Evolutionary conservation across 352 stramenopile genomes (phyloP).

Genomic region (Phytophthora pseudosyringae): DNA sequence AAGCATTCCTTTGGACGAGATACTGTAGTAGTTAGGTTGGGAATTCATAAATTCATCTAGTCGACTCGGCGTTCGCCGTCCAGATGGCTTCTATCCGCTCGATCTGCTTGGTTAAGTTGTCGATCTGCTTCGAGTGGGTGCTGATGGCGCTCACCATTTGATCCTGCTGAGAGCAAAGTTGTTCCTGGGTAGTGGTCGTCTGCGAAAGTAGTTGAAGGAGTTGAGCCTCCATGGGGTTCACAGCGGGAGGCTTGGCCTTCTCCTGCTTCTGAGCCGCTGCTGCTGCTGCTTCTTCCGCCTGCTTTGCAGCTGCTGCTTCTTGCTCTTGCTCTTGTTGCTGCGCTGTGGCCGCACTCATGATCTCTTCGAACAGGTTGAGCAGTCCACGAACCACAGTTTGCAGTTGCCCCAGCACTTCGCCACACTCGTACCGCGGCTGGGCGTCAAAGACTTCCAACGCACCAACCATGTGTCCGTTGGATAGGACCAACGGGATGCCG

Average conservation of each 20-base stretch:
- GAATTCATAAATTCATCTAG: slow-evolving; percentile 7
- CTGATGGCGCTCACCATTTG: slow-evolving; percentile 84
- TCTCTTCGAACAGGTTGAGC: slow-evolving; percentile 78
- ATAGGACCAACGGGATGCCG: slow-evolving; percentile 78
- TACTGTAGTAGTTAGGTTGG: slow-evolving; percentile 37
- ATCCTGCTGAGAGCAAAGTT: slow-evolving; percentile 78
- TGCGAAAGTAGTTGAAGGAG: slow-evolving; percentile 81
- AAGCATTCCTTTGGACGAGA: slow-evolving; percentile 15
- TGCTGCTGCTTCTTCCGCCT: slow-evolving; percentile 12
- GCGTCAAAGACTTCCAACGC: slow-evolving; percentile 75
- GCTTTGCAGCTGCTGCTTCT: slow-evolving; percentile 26
- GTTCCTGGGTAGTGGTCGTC: slow-evolving; percentile 82
- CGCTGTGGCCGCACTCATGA: slow-evolving; percentile 46
- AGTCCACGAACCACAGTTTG: slow-evolving; percentile 77
- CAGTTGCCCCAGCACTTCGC: slow-evolving; percentile 69
- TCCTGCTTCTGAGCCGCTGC: slow-evolving; percentile 20
- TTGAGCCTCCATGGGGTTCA: slow-evolving; percentile 76
- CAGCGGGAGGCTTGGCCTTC: slow-evolving; percentile 28
- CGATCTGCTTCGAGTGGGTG: slow-evolving; percentile 82
- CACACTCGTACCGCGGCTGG: slow-evolving; percentile 59
- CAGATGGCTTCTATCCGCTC: slow-evolving; percentile 80
- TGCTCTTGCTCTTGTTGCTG: slow-evolving; percentile 27
- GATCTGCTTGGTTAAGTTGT: slow-evolving; percentile 79
- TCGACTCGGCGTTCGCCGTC: slow-evolving; percentile 22
- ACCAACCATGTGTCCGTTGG: slow-evolving; percentile 73